Evolutionary conservation across 1,139 yeast genomes (phyloP), one percentile per base, ranked within the genome.

Genomic region (Kodamaea suecica): DNA sequence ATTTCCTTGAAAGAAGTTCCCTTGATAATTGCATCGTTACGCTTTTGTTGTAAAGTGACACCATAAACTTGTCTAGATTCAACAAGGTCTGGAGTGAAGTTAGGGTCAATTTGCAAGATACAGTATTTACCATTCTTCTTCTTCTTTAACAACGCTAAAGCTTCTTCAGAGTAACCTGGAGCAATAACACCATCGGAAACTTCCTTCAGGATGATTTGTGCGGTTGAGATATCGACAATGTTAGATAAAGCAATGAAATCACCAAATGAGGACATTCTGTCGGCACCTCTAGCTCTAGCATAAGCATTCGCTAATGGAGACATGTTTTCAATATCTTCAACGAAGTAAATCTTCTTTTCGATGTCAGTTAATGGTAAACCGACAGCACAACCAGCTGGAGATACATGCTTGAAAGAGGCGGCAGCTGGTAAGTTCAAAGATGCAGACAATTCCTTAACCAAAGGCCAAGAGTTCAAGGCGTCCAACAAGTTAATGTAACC

Each of bases 231-330:
- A 63, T 92, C 98, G 47, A 92, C 98, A 65, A 85, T 86, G 73
- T 90, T 90, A 42, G 97, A 87, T 47, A 92, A 75, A 37, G 98
- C 98, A 57, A 92, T 92, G 76, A 90, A 92, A 68, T 92, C 98
- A 59, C 98, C 98, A 58, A 92, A 92, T 11, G 96, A 86, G 10
- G 97, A 88, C 98, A 92, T 92, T 76, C 98, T 84, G 70, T 92
- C 98, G 48, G 98, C 98, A 63, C 98, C 98, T 68, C 98, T 84
- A 37, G 98, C 98, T 68, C 98, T 84, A 29, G 98, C 98, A 57
- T 92, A 92, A 41, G 98, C 98, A 57, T 85, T 85, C 45, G 98
- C 98, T 59, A 92, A 75, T 41, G 97, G 97, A 21, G 97, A 86
- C 60, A 92, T 73, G 73, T 88, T 85, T 66, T 87, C 95, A 56